phyloP scores from a whole-genome alignment of 2,329 filamentous ascomycete species.

The Ophiocordyceps camponoti-floridani region DNA sequence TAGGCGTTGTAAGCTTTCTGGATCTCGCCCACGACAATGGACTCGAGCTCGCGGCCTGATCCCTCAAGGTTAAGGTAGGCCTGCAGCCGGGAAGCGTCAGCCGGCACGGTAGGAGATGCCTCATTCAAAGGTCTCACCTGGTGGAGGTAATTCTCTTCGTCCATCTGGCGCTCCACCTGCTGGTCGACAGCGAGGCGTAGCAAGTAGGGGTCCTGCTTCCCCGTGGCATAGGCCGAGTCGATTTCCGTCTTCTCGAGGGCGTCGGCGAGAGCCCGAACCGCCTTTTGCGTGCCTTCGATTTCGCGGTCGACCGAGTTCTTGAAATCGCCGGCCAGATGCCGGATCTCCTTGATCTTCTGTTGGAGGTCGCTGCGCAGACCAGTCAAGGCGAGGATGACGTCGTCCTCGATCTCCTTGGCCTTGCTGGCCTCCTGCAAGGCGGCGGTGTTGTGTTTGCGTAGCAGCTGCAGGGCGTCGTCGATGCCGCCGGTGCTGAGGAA shows the following conservation, averaged over 20 bases:
- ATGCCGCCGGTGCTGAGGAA: constrained; percentile 75
- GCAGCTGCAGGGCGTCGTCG: constrained; percentile 65
- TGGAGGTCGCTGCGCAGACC: constrained; percentile 75
- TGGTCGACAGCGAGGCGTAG: constrained; percentile 72
- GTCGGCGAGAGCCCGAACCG: constrained; percentile 68
- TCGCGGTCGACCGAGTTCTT: constrained; percentile 95
- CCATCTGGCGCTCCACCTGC: constrained; percentile 80
- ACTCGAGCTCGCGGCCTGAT: constrained; percentile 86
- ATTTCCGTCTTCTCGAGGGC: constrained; percentile 61
- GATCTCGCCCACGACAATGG: constrained; percentile 91
- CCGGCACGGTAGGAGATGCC: background rate
- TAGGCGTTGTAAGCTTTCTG: constrained; percentile 96
- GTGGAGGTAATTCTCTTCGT: constrained; percentile 95
- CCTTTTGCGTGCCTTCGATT: constrained; percentile 66
- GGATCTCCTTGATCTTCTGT: constrained; percentile 98
- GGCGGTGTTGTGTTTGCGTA: constrained; percentile 69
- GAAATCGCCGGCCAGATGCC: constrained; percentile 81
- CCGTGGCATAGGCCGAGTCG: constrained; percentile 53
- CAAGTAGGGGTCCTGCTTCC: constrained; percentile 85
- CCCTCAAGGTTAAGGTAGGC: constrained; percentile 89
- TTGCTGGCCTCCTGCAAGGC: constrained; percentile 69
- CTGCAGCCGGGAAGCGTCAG: constrained; percentile 20
- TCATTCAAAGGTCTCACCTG: constrained; percentile 35
- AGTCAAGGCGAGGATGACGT: constrained; percentile 75
- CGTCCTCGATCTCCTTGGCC: constrained; percentile 75